Conservation (phyloP, 2,329 filamentous ascomycete genomes). For the Leptodontidium sp. region DNA sequence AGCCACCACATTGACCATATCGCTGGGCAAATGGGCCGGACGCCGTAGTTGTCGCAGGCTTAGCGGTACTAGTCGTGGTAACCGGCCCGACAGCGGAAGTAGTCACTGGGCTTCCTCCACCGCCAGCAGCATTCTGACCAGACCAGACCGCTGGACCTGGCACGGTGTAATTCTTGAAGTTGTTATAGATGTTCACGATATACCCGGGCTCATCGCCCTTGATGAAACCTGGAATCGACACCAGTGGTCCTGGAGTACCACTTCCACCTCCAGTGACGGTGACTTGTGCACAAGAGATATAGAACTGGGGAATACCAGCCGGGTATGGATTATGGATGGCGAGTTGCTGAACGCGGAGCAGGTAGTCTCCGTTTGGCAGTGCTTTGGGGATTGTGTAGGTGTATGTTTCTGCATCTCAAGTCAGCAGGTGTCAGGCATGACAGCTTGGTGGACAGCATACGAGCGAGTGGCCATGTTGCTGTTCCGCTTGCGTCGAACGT, state of each 20-base stretch:
- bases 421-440: background rate
- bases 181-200: conserved; percentile 43
- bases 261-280: conserved; percentile 42
- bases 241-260: conserved; percentile 41
- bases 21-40: conserved; percentile 19
- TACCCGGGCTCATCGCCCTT: conserved; percentile 37
- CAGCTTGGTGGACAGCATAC: conserved; percentile 28
- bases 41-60: conserved; percentile 12
- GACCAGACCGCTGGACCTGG: conserved; percentile 42
- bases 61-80: conserved; percentile 4
- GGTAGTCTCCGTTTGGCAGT: conserved; percentile 43
- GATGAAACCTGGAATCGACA: conserved; percentile 43
- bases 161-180: conserved; percentile 44
- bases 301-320: conserved; percentile 44
- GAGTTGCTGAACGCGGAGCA: conserved; percentile 44
- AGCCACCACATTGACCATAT: conserved; percentile 40
- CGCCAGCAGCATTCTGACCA: conserved; percentile 31
- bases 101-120: conserved; percentile 14
- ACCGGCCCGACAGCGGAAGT: background rate
- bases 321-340: conserved; percentile 45
- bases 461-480: conserved; percentile 41
- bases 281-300: conserved; percentile 45
- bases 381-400: conserved; percentile 42
- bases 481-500: conserved; percentile 39
- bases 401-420: conserved; percentile 39